Evolutionary conservation across 345 rosid genomes (phyloP).

Genomic region (Eucalyptus pauciflora): DNA sequence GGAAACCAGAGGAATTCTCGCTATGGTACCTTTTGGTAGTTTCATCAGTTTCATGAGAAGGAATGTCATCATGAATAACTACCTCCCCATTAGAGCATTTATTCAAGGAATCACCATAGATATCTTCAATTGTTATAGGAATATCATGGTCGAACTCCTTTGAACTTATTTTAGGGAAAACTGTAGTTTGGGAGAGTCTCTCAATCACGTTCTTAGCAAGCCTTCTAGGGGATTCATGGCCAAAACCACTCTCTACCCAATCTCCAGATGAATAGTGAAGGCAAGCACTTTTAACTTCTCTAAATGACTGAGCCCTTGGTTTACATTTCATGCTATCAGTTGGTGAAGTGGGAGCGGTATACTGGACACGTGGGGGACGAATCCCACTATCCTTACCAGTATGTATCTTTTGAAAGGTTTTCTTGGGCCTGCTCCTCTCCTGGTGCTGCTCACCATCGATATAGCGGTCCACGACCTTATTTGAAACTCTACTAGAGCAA

Average conservation of each 20-base stretch:
- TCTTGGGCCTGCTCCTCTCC: slow-evolving; percentile 41
- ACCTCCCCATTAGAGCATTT: slow-evolving; percentile 37
- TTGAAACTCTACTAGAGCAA: slow-evolving; percentile 64
- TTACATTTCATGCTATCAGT: too few species aligned
- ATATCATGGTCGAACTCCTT: slow-evolving; percentile 20
- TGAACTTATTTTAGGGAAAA: slow-evolving; percentile 31
- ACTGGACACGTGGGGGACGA: slow-evolving; percentile 63
- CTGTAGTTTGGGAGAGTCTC: slow-evolving; percentile 59
- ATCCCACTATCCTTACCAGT: slow-evolving; percentile 26
- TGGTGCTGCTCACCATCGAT: slow-evolving; percentile 88
- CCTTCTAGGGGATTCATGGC: slow-evolving; percentile 67
- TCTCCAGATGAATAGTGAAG: too few species aligned
- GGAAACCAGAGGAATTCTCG: slow-evolving; percentile 20
- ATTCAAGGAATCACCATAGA: slow-evolving; percentile 44
- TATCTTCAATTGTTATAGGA: slow-evolving; percentile 80
- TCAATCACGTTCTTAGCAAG: slow-evolving; percentile 84
- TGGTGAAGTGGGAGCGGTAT: too few species aligned
- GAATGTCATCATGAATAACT: slow-evolving; percentile 22
- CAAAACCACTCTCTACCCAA: slow-evolving; percentile 48
- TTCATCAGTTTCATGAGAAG: slow-evolving; percentile 32
- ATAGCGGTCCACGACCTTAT: slow-evolving; percentile 76
- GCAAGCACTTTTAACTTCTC: too few species aligned
- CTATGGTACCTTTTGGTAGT: slow-evolving; percentile 7
- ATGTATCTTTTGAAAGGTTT: slow-evolving; percentile 23
- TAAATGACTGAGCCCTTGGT: too few species aligned